phyloP scores from a whole-genome alignment of 192 early-diverging fungal genomes.

The Gamsiella multidivaricata region DNA sequence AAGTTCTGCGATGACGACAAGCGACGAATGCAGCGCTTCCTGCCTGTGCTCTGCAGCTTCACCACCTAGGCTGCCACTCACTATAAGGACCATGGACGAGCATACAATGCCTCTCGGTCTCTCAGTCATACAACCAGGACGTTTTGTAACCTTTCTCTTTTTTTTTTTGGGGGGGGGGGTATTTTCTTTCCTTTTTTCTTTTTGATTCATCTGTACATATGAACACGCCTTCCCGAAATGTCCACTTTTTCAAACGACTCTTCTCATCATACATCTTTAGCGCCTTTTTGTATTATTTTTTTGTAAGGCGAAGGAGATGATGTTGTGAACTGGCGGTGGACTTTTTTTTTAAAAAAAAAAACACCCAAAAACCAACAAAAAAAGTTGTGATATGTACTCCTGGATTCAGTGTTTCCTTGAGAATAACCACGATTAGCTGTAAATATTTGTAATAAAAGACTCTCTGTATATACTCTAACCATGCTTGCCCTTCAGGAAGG shows the following conservation, averaged over 20 bases:
- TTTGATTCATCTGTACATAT: slow-evolving; percentile 14
- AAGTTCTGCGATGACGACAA: slow-evolving; percentile 55
- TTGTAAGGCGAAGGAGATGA: not conserved
- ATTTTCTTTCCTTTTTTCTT: not conserved
- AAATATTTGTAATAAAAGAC: not conserved
- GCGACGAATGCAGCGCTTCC: slow-evolving; percentile 51
- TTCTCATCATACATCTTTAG: no score
- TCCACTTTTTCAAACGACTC: no score
- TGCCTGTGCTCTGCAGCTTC: slow-evolving; percentile 47
- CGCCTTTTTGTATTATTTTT: no score
- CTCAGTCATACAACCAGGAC: no score
- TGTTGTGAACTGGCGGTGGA: no score
- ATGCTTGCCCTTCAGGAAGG: no score
- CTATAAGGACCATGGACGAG: slow-evolving; percentile 12
- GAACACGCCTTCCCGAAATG: not conserved
- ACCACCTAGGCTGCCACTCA: no score
- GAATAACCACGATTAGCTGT: not conserved
- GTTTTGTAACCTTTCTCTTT: no score
- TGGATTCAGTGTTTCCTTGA: slow-evolving; percentile 7
- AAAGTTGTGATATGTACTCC: not conserved
- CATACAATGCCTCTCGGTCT: no score
- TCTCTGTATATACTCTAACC: no score
- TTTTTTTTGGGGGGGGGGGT: not conserved
- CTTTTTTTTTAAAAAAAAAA: not conserved
- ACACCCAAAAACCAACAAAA: not conserved